Percentiles rank a stretch among this genome's conserved stretches.
These are phyloP conservation scores for Termitomyces sp. DNA, from an alignment of 768 basidiomycete species.

Conservation along the genomic window DNA sequence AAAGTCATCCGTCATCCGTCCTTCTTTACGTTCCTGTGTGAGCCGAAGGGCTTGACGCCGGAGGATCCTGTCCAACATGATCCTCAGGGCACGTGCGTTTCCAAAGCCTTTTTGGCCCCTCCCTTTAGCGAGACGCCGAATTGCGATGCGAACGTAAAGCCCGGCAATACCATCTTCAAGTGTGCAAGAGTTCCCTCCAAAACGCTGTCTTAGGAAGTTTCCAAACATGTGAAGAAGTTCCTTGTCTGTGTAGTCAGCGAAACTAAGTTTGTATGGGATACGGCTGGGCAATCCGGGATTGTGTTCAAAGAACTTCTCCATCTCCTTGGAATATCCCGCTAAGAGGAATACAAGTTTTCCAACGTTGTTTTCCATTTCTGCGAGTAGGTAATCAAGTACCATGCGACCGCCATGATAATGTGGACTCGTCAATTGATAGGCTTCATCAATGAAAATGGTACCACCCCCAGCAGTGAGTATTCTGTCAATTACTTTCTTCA, in stretches of 20 bases:
- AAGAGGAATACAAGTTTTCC: slow-evolving; percentile 65
- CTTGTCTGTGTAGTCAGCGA: slow-evolving; percentile 49
- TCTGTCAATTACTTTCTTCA: neutral
- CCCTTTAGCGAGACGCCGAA: neutral
- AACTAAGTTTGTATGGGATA: slow-evolving; percentile 62
- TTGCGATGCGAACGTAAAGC: neutral
- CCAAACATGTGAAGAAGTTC: neutral
- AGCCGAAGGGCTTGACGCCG: neutral
- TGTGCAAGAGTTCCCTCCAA: neutral
- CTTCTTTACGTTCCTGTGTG: neutral
- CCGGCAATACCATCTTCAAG: neutral
- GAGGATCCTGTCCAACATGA: neutral
- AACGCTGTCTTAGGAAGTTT: neutral
- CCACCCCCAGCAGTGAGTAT: slow-evolving; percentile 45
- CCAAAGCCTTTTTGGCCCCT: neutral
- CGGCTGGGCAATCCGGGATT: slow-evolving; percentile 67
- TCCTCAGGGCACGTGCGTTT: neutral
- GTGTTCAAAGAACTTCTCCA: slow-evolving; percentile 76
- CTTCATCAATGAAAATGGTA: slow-evolving; percentile 65
- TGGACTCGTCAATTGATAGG: slow-evolving; percentile 55
- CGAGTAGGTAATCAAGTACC: slow-evolving; percentile 65
- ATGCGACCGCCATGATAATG: slow-evolving; percentile 29
- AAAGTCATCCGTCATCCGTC: neutral
- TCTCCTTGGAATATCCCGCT: slow-evolving; percentile 66
- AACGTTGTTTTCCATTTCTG: slow-evolving; percentile 70